Conservation (phyloP, 2,329 filamentous ascomycete species). For the Fusarium foetens region DNA sequence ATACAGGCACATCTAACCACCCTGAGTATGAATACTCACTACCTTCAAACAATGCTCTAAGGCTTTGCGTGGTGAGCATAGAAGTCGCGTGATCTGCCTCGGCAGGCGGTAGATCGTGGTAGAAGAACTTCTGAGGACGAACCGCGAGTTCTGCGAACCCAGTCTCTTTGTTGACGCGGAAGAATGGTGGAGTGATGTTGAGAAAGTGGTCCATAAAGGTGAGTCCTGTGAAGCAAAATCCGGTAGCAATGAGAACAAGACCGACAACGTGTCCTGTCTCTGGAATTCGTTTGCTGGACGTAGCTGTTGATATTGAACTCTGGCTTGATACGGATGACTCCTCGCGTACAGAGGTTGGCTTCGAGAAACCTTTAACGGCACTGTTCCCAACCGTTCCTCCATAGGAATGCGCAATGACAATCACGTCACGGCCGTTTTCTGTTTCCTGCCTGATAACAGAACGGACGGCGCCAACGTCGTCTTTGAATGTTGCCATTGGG, state of each 20-base stretch:
- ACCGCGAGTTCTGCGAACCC: neutral
- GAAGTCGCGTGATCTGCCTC: neutral
- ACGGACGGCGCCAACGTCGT: neutral
- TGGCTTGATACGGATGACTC: neutral
- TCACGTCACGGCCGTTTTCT: neutral
- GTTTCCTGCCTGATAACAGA: neutral
- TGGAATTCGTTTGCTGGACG: fast-evolving
- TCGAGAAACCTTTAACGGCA: neutral
- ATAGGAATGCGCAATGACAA: neutral
- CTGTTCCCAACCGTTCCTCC: slow-evolving; percentile 1
- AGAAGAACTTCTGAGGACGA: neutral
- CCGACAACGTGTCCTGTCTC: neutral
- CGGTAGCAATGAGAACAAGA: neutral
- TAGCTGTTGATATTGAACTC: fast-evolving
- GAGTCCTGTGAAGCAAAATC: neutral
- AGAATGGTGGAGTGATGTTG: neutral
- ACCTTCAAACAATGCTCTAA: neutral
- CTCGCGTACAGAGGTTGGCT: neutral
- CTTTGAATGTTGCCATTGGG: neutral
- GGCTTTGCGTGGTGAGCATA: slow-evolving; percentile 1
- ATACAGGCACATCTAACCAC: neutral
- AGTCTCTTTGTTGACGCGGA: neutral
- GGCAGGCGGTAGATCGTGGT: neutral
- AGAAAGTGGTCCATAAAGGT: neutral
- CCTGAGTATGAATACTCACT: neutral